phyloP scores from a whole-genome alignment of 2,329 filamentous ascomycete species.

The Nemania serpens region DNA sequence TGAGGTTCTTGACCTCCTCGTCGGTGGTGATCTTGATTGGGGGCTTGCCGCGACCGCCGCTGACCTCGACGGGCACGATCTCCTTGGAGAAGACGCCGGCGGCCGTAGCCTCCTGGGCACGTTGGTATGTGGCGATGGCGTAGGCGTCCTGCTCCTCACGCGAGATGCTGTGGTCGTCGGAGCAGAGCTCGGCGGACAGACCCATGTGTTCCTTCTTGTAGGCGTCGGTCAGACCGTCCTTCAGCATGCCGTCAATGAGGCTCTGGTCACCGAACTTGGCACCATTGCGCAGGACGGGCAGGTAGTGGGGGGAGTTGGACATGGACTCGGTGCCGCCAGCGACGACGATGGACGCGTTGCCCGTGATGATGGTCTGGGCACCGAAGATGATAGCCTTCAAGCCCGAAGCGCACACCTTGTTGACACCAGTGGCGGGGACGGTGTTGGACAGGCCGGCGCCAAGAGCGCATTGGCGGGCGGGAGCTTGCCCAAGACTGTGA shows the following conservation, averaged over 20 bases:
- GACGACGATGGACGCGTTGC: conserved; percentile 89
- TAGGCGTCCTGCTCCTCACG: conserved; percentile 93
- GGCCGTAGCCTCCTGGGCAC: conserved; percentile 78
- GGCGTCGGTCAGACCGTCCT: conserved; percentile 92
- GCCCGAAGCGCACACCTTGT: conserved; percentile 98
- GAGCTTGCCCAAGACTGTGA: conserved; percentile 87
- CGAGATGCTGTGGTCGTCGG: conserved; percentile 77
- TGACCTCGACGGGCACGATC: conserved; percentile 88
- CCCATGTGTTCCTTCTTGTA: conserved; percentile 99
- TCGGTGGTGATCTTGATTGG: conserved; percentile 78
- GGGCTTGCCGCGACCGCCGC: conserved; percentile 89
- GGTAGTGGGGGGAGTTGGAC: conserved; percentile 97
- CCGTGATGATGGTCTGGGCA: conserved; percentile 96
- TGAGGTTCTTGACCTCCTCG: conserved; percentile 95
- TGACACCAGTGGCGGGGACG: conserved; percentile 88
- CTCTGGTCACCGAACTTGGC: conserved; percentile 93
- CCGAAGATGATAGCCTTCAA: conserved; percentile 94
- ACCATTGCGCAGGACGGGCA: conserved; percentile 82
- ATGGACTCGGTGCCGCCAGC: conserved; percentile 97
- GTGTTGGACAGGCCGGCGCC: conserved; percentile 81
- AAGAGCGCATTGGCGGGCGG: conserved; percentile 91
- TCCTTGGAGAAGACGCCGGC: conserved; percentile 81
- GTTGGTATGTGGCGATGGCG: conserved; percentile 83
- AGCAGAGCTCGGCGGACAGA: conserved; percentile 88
- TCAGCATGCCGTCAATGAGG: conserved; percentile 87